Percentiles rank a stretch among this genome's conserved stretches.
Conservation (phyloP, 148 eudicot species). For the Beta vulgaris region DNA sequence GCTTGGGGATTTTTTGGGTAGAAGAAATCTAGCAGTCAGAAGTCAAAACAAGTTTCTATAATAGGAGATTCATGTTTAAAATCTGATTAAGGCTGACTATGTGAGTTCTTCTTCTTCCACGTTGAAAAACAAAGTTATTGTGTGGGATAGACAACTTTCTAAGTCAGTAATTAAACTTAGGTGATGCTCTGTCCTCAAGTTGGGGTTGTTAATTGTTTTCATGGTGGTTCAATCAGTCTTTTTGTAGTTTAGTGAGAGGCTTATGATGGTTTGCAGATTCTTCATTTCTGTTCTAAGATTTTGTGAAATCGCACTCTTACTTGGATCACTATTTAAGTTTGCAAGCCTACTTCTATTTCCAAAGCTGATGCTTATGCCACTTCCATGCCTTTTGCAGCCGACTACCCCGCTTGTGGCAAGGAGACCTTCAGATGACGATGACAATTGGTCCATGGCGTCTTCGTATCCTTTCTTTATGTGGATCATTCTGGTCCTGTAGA, state of each 20-base stretch:
- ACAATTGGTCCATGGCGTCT: constrained; percentile 80
- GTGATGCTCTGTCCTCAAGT: no score
- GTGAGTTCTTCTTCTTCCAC: no score
- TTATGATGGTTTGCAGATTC: neutral
- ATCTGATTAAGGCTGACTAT: no score
- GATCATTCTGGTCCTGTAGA: neutral
- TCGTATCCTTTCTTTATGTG: constrained; percentile 65
- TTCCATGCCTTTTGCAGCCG: constrained; percentile 38
- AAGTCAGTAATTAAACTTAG: no score
- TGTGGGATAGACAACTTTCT: no score
- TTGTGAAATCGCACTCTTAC: neutral
- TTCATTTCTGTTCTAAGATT: neutral
- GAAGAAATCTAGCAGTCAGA: no score
- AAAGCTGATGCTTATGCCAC: constrained; percentile 5
- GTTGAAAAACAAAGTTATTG: no score
- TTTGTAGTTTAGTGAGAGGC: neutral
- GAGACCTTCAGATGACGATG: constrained; percentile 68
- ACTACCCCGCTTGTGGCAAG: constrained; percentile 44
- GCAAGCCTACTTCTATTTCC: neutral
- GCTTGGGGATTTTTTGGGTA: no score
- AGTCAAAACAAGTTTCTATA: no score
- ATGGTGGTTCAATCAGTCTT: neutral
- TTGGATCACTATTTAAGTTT: neutral
- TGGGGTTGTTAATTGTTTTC: no score
- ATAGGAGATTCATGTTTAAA: no score